Evolutionary conservation across 805 yeast genomes (phyloP).

Genomic region (Brettanomyces anomalus): DNA sequence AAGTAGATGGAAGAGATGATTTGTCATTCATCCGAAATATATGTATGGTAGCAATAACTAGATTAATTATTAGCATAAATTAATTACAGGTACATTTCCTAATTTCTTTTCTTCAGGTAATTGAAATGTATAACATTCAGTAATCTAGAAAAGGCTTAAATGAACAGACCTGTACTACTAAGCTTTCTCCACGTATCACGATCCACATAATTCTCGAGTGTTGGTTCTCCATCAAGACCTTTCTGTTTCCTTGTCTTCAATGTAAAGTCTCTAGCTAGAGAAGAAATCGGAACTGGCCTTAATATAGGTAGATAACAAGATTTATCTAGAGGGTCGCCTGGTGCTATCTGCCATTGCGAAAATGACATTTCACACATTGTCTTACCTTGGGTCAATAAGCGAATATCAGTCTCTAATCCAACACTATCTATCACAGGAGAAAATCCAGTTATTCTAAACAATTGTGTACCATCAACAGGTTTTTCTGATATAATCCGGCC

Average conservation of each 20-base stretch:
- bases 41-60: no score
- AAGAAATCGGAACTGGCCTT: conserved; percentile 61
- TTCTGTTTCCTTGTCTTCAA: conserved; percentile 84
- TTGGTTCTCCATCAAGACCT: conserved; percentile 71
- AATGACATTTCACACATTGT: conserved; percentile 63
- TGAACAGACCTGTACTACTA: conserved; percentile 19
- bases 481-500: conserved; percentile 43
- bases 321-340: conserved; percentile 85
- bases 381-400: conserved; percentile 70
- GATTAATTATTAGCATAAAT: no score
- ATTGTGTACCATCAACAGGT: conserved; percentile 67
- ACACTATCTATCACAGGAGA: conserved; percentile 87
- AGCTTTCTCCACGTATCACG: conserved; percentile 45
- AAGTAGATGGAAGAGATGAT: conserved; percentile 19
- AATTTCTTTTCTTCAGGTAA: neutral
- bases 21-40: no score
- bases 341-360: conserved; percentile 67
- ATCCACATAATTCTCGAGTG: conserved; percentile 59
- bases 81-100: no score
- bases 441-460: conserved; percentile 50
- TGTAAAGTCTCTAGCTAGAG: conserved; percentile 81
- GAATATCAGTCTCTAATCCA: conserved; percentile 81
- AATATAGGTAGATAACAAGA: conserved; percentile 55
- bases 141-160: neutral
- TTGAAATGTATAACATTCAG: neutral